Base-by-base conservation (phyloP, 257 asterid species). In the Primulina eburnea region DNA sequence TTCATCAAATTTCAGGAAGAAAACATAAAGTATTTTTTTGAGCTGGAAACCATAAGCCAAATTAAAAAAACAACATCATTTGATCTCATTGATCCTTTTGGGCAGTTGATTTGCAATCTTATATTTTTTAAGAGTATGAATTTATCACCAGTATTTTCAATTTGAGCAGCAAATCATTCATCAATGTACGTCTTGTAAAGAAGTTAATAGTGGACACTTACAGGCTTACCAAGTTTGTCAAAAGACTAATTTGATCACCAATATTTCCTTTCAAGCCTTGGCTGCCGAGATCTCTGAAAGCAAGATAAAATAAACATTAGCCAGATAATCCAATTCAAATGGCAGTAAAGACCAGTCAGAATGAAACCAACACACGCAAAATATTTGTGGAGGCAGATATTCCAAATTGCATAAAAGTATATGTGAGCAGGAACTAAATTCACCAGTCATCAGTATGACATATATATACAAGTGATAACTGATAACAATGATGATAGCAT, bases 191-290 rank as follows among this genome's bases (percentile, higher is more conserved):
- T 12, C 55, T 12, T 47, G 55, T 35, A 63, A 57, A 72, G 52
- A 71, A 61, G 69, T 50, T 43, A 70, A 67, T 7, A 58, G 47
- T 33, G 62, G 89, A 89, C 82, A 90, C 98, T 82, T 85, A 92
- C 98, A 92, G 77, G 96, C 90, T 85, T 79, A 88, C 98, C 91
- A 92, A 92, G 69, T 90, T 90, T 76, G 96, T 73, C 85, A 92
- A 81, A 38, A 84, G 82, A 57, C 81, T 73, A 68, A 92, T 90
- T 78, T 90, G 82, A 65, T 90, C 91, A 43, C 91, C 88, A 71
- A 92, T 85, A 72, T 72, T 64, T 57, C 98, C 98, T 86, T 90
- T 90, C 86, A 92, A 83, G 65, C 96, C 97, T 82, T 92, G 98
- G 80, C 89, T 85, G 57, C 92, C 98, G 70, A 92, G 92, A 86